Conservation (phyloP, 768 basidiomycete species). For the Naganishia onofrii region DNA sequence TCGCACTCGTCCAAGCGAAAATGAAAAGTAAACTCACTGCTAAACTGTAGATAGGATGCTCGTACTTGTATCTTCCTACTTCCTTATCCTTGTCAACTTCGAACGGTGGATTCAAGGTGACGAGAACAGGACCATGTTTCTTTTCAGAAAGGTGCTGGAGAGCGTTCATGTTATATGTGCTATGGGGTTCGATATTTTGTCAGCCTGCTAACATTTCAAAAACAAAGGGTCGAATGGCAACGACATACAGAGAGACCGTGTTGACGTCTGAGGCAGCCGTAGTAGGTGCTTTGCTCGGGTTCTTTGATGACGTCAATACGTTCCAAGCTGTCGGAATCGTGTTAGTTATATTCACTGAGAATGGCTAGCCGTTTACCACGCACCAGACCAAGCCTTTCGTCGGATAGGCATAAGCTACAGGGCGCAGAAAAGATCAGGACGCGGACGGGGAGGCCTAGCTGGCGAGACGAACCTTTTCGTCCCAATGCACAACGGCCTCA, state of each 20-base stretch:
- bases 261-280: slow-evolving; percentile 57
- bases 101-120: slow-evolving; percentile 71
- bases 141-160: slow-evolving; percentile 65
- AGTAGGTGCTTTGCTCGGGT: slow-evolving; percentile 42
- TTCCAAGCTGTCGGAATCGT: slow-evolving; percentile 60
- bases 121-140: slow-evolving; percentile 63
- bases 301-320: slow-evolving; percentile 61
- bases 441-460: not conserved
- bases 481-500: slow-evolving; percentile 66
- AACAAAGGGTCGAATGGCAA: not conserved
- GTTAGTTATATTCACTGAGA: not conserved
- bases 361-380: slow-evolving; percentile 3
- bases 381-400: slow-evolving; percentile 64
- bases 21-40: slow-evolving; percentile 52
- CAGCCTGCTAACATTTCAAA: not conserved
- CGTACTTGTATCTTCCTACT: slow-evolving; percentile 62
- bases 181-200: not conserved
- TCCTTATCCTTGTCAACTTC: slow-evolving; percentile 58
- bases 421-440: not conserved
- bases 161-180: slow-evolving; percentile 69
- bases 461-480: slow-evolving; percentile 58
- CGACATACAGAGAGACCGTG: slow-evolving; percentile 63
- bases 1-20: not conserved
- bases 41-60: slow-evolving; percentile 66
- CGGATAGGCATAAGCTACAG: slow-evolving; percentile 66